Evolutionary conservation across 148 eudicot species (phyloP).

Genomic region (Camellia lanceoleosa): DNA sequence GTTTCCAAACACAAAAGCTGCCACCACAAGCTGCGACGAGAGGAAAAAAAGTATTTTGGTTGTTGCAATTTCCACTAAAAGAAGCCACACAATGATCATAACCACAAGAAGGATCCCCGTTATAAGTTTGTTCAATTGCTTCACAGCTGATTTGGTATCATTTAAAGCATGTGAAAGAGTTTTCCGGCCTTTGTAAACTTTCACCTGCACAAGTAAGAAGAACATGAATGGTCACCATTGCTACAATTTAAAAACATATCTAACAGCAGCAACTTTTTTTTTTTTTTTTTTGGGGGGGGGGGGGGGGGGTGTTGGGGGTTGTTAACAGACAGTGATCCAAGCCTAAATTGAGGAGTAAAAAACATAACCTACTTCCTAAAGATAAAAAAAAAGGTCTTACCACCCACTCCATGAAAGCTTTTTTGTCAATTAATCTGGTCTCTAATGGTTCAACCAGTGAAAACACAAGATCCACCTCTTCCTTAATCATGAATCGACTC

Average conservation of each 20-base stretch:
- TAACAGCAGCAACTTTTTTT: too few relatives aligned
- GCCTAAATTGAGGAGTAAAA: neutral
- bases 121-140: slow-evolving; percentile 58
- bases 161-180: slow-evolving; percentile 72
- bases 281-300: too few relatives aligned
- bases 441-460: slow-evolving; percentile 57
- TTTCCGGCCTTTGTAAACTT: slow-evolving; percentile 60
- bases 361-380: neutral
- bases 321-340: too few relatives aligned
- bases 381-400: slow-evolving; percentile 29
- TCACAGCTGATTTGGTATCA: slow-evolving; percentile 83
- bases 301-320: too few relatives aligned
- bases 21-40: slow-evolving; percentile 67
- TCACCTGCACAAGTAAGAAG: slow-evolving; percentile 43
- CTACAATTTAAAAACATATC: too few relatives aligned
- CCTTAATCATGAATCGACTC: slow-evolving; percentile 63
- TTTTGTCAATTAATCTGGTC: slow-evolving; percentile 46
- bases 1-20: slow-evolving; percentile 64
- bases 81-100: slow-evolving; percentile 55
- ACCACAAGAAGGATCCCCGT: slow-evolving; percentile 43
- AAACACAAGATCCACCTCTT: slow-evolving; percentile 62
- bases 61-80: slow-evolving; percentile 47
- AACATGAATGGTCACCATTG: too few relatives aligned
- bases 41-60: slow-evolving; percentile 54
- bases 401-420: slow-evolving; percentile 75